phyloP scores from a whole-genome alignment of 75 land plant species.

The Isoetes taiwanensis region DNA sequence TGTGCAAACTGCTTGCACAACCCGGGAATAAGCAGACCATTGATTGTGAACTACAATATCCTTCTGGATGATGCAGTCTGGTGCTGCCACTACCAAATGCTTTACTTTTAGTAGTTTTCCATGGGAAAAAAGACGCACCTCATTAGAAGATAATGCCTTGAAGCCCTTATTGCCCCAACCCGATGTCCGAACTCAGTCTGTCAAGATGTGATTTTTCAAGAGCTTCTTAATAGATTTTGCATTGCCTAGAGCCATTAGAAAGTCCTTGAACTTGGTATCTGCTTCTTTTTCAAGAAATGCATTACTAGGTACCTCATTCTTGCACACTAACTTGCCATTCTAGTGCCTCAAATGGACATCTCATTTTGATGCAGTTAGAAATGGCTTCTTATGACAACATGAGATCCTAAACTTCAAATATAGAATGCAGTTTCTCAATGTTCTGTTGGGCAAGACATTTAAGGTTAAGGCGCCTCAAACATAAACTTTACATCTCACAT shows the following conservation, averaged over 20 bases:
- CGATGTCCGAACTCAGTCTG: not conserved
- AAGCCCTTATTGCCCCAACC: not conserved
- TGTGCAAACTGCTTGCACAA: not conserved
- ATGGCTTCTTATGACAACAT: too few species aligned
- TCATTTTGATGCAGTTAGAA: too few species aligned
- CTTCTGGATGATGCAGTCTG: not conserved
- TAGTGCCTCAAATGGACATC: too few species aligned
- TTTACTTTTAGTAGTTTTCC: not conserved
- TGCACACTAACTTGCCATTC: too few species aligned
- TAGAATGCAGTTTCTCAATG: too few species aligned
- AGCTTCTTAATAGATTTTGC: not conserved
- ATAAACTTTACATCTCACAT: too few species aligned
- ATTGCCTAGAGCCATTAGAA: not conserved
- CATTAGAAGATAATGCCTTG: not conserved
- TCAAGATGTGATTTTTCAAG: not conserved
- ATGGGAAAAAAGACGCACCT: not conserved
- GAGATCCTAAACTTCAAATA: too few species aligned
- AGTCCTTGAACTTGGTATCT: slow-evolving; percentile 1
- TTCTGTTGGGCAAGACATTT: too few species aligned
- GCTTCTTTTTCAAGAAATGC: not conserved
- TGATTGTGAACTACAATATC: not conserved
- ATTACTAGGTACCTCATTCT: not conserved
- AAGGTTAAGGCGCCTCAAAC: too few species aligned
- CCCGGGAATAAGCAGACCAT: slow-evolving; percentile 1
- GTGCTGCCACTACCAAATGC: not conserved